These are phyloP conservation scores for Yamadazyma atlantica DNA, from an alignment of 1,139 yeast species.

Conservation along the genomic window DNA sequence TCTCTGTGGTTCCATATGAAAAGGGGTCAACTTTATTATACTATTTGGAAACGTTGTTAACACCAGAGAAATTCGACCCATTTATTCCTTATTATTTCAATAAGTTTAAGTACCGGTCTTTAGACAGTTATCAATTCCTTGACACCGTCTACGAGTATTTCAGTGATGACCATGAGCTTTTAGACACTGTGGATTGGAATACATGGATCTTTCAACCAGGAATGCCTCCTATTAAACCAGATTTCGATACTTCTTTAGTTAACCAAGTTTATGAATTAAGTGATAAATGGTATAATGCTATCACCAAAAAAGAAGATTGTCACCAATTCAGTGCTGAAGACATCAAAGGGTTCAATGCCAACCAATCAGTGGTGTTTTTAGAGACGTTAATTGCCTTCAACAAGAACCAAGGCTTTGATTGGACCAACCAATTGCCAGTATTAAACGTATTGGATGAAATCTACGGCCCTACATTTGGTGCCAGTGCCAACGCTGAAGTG, in stretches of 20 bases:
- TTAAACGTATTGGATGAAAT: slow-evolving; percentile 41
- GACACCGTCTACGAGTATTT: slow-evolving; percentile 73
- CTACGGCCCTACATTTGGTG: slow-evolving; percentile 42
- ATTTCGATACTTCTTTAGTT: slow-evolving; percentile 75
- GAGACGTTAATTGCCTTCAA: slow-evolving; percentile 54
- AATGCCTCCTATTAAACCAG: slow-evolving; percentile 77
- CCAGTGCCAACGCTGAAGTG: slow-evolving; percentile 75
- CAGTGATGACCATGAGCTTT: slow-evolving; percentile 41
- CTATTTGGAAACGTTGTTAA: slow-evolving; percentile 62
- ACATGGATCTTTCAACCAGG: slow-evolving; percentile 81
- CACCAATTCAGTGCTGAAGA: slow-evolving; percentile 36
- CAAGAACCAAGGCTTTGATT: slow-evolving; percentile 28
- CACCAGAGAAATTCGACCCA: slow-evolving; percentile 63
- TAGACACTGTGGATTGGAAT: slow-evolving; percentile 80
- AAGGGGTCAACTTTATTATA: slow-evolving; percentile 83
- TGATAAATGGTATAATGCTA: slow-evolving; percentile 55
- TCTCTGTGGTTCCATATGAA: slow-evolving; percentile 86
- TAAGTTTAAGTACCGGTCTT: slow-evolving; percentile 64
- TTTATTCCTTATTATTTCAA: slow-evolving; percentile 77
- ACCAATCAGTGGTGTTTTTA: slow-evolving; percentile 76
- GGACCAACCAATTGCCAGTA: slow-evolving; percentile 41
- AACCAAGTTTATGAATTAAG: slow-evolving; percentile 71
- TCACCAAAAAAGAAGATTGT: slow-evolving; percentile 14
- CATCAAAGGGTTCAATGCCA: slow-evolving; percentile 59
- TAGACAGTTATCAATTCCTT: slow-evolving; percentile 79